A percentile compares a stretch with the other conserved stretches of the same genome.
These are phyloP conservation scores for Sphaerosporella brunnea DNA, from an alignment of 495 filamentous ascomycete genomes.

Conservation along the genomic window DNA sequence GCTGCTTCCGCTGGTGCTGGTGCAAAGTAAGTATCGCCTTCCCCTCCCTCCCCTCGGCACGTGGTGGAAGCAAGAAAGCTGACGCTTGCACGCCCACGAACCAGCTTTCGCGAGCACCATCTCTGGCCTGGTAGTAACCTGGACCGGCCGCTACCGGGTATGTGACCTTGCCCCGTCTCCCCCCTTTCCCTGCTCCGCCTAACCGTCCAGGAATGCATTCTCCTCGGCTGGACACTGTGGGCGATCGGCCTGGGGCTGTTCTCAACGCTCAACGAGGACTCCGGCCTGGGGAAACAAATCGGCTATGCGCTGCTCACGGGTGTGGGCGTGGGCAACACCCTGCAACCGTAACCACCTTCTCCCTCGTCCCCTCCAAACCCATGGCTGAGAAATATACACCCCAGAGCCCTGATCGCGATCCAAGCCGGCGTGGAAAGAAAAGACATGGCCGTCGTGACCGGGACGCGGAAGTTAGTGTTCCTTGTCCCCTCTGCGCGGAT, in stretches of 20 bases:
- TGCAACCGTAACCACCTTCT: conserved; percentile 40
- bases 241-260: conserved; percentile 36
- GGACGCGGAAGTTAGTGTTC: conserved; percentile 34
- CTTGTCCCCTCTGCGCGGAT: background rate
- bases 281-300: conserved; percentile 36
- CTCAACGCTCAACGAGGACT: conserved; percentile 34
- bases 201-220: conserved; percentile 32
- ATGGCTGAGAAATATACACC: conserved; percentile 2
- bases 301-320: conserved; percentile 37
- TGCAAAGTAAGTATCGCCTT: conserved; percentile 30
- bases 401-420: conserved; percentile 32
- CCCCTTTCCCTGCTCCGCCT: no score
- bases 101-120: conserved; percentile 33
- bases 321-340: conserved; percentile 36
- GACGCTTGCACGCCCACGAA: background rate
- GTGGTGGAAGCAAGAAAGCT: no score
- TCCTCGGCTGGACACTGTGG: conserved; percentile 37
- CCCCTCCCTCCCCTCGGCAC: background rate
- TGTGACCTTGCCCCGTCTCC: no score
- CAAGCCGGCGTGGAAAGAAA: conserved; percentile 36
- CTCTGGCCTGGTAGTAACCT: conserved; percentile 36
- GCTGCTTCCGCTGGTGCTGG: conserved; percentile 36
- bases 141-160: conserved; percentile 34
- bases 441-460: conserved; percentile 40
- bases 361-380: no score